Conservation (phyloP, 805 yeast genomes). For the Allodekkera sacchari region DNA sequence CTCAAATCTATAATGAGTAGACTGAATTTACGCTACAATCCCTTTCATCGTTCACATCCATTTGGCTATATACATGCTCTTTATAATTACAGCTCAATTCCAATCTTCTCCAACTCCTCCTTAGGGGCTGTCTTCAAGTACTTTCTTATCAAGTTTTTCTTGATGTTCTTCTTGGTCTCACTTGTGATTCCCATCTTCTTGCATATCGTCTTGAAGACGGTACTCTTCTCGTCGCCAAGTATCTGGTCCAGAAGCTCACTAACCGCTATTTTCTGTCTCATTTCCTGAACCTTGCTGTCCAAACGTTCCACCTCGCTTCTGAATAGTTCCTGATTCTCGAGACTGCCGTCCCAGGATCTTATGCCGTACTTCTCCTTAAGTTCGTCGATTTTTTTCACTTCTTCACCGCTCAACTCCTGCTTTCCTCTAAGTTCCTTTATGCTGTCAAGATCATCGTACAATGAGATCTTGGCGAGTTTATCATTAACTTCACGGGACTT, state of each 20-base stretch:
- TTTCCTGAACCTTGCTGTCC: constrained; percentile 12
- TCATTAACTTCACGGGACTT: constrained; percentile 33
- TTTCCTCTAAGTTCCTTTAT: constrained; percentile 12
- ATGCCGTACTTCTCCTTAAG: constrained; percentile 27
- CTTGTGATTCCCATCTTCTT: constrained; percentile 27
- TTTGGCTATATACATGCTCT: not conserved
- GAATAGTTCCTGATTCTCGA: constrained; percentile 24
- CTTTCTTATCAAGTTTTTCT: constrained; percentile 67
- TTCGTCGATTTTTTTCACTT: constrained; percentile 28
- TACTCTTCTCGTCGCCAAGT: constrained; percentile 24
- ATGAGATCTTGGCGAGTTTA: constrained; percentile 13
- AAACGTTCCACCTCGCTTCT: constrained; percentile 17
- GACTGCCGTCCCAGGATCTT: constrained; percentile 14
- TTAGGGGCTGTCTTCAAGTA: constrained; percentile 26
- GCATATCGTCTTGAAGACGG: constrained; percentile 28
- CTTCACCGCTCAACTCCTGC: constrained; percentile 18
- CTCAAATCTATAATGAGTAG: too few species aligned
- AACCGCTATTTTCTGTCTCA: constrained; percentile 15
- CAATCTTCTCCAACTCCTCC: constrained; percentile 20
- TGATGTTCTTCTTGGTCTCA: constrained; percentile 43
- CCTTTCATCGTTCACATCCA: too few species aligned
- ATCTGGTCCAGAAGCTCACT: constrained; percentile 11
- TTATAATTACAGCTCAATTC: constrained; percentile 12
- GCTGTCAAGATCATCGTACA: constrained; percentile 23
- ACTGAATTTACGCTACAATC: too few species aligned